Base-by-base conservation (phyloP, 2,329 filamentous ascomycete genomes). In the Thelonectria blattea region DNA sequence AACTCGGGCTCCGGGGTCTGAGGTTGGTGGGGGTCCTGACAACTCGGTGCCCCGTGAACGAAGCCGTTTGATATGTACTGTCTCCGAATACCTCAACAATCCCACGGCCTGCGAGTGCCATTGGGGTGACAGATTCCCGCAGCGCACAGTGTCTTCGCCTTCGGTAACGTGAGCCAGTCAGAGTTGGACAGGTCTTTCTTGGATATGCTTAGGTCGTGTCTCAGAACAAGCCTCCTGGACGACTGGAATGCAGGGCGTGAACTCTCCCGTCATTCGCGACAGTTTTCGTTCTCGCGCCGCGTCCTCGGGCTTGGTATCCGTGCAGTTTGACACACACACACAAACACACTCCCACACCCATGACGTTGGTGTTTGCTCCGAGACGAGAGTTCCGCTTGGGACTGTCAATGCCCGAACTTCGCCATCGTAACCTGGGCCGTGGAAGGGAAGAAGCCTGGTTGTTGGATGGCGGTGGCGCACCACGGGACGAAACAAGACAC, bases 231-330 rank as follows among this genome's bases (percentile, higher is more conserved):
- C 47, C 56, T 12, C 24, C 17, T 20, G 27, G 47, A 47, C n/a
- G 9, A 48, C 56, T 58, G 57, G 57, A 39, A 55, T 60, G 52
- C 47, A 46, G 30, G 24, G 50, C 37, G 52, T 24, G 34, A 37
- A 51, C n/a, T 47, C 54, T 41, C 47, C 30, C 15, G 27, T 48
- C 22, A 15, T 17, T 17, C 8, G 51, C 17, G 52, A 41, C 52
- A 46, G 52, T 60, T 47, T 45, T 20, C 17, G 14, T 45, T 45
- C 20, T 51, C 17, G 47, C 39, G n/a, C 57, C 47, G 22, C 17
- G 17, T 46, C 45, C 22, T 54, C 43, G 51, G 55, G 46, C 27
- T 50, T 49, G 46, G 57, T 39, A 54, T 30, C 32, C 57, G n/a
- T n/a, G n/a, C n/a, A 24, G 22, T 24, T 24, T n/a, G 22, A 37